Evolutionary conservation across 352 stramenopile genomes (phyloP), one percentile per base, ranked within the genome.

Genomic region (Globisporangium solare): DNA sequence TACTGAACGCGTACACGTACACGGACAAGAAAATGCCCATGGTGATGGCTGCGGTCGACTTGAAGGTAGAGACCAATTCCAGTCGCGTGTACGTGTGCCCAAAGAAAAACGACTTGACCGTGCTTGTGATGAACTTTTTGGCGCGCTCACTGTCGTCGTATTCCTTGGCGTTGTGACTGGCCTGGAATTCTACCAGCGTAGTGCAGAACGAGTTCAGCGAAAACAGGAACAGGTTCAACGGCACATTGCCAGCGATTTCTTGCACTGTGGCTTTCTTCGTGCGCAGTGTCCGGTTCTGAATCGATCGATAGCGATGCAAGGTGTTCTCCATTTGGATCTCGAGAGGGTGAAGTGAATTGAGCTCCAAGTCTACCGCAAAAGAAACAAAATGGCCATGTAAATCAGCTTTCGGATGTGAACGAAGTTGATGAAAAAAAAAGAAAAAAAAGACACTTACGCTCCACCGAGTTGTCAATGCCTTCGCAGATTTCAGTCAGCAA

Each of bases 151-250:
- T 41, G 15, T 56, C 65, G 20, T 56, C 61, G 57, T 78, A 68
- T 20, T 63, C 54, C 40, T 76, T 79, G 11, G 49, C 47, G 56
- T 83, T 83, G 56, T 72, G 63, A 0, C 39, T 48, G 31, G 61
- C 47, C 43, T 77, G 60, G 54, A 80, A 83, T 24, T 73, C 58
- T 22, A 80, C 69, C 17, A 83, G 42, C 18, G 70, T 76, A 39
- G 56, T 66, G 60, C 67, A 79, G 51, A 79, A 74, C 24, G 73
- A 76, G 49, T 83, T 68, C 22, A 83, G 54, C 40, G 70, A 78
- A 48, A 79, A 83, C 11, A 80, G 52, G 64, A 83, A 83, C 6
- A 83, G 62, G 47, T 79, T 78, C 17, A 83, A 61, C 6, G 73
- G 73, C 5, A 83, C 68, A 35, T 79, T 83, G 10, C 70, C 70